phyloP scores from a whole-genome alignment of 345 rosid species.

The Citrus unshiu region DNA sequence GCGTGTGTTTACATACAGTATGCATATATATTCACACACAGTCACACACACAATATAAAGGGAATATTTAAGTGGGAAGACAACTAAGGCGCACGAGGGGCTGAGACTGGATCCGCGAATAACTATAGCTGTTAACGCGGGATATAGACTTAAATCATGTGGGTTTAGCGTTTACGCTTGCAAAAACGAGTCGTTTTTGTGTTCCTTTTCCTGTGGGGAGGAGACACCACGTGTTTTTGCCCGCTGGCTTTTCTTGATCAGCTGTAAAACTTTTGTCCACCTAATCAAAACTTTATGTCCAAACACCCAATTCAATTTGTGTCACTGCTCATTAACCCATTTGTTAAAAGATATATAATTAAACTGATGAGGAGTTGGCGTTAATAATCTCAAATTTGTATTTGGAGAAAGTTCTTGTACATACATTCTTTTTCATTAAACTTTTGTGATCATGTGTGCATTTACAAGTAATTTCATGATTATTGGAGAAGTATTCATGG shows the following conservation, averaged over 20 bases:
- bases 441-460: no score
- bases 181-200: conserved; percentile 13
- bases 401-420: no score
- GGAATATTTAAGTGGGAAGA: neutral
- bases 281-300: neutral
- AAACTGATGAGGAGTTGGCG: neutral
- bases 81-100: conserved; percentile 26
- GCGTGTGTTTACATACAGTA: no score
- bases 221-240: conserved; percentile 23
- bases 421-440: no score
- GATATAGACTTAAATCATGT: neutral
- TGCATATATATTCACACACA: no score
- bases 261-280: neutral
- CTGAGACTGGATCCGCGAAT: conserved; percentile 25
- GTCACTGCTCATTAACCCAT: neutral
- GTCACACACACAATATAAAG: no score
- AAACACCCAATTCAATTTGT: neutral
- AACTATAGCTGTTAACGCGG: neutral
- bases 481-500: no score
- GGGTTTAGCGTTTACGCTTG: neutral
- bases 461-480: no score
- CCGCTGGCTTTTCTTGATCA: conserved; percentile 12
- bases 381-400: no score
- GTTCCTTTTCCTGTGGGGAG: conserved; percentile 18
- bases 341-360: no score